Percentiles rank a stretch among this genome's conserved stretches.
These are phyloP conservation scores for Apophysomyces trapeziformis DNA, from an alignment of 371 early-diverging fungal species.

Conservation along the genomic window DNA sequence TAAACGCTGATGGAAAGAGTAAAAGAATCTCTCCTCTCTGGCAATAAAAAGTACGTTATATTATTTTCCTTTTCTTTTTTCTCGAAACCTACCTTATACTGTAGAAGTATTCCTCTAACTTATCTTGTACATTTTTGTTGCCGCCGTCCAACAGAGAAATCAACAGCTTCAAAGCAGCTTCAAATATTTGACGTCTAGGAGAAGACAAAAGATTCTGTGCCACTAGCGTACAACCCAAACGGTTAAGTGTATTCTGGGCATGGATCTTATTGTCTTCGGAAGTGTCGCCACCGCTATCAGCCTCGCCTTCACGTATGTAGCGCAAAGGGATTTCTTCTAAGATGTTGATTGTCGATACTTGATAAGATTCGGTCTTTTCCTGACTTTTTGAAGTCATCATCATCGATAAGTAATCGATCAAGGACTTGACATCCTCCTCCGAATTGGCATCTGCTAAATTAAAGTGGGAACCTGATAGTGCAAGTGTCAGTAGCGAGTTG, in stretches of 20 bases:
- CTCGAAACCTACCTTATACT: constrained; percentile 31
- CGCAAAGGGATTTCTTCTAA: constrained; percentile 33
- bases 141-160: constrained; percentile 63
- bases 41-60: neutral
- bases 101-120: constrained; percentile 50
- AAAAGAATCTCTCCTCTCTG: constrained; percentile 61
- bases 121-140: constrained; percentile 55
- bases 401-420: constrained; percentile 40
- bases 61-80: neutral
- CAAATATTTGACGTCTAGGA: constrained; percentile 39
- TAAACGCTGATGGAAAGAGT: constrained; percentile 55
- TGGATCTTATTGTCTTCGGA: constrained; percentile 38
- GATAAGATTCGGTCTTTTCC: constrained; percentile 29
- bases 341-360: constrained; percentile 38
- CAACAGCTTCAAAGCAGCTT: constrained; percentile 45
- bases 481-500: neutral
- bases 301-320: constrained; percentile 28
- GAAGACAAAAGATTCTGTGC: constrained; percentile 57
- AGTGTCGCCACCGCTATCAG: constrained; percentile 24
- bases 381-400: constrained; percentile 29
- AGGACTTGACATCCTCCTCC: constrained; percentile 31
- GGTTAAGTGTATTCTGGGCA: constrained; percentile 52
- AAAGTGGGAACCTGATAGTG: constrained; percentile 34
- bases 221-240: constrained; percentile 58
- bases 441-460: constrained; percentile 20